Evolutionary conservation across 2,329 filamentous ascomycete genomes (phyloP).

Genomic region (Akanthomyces lecanii): DNA sequence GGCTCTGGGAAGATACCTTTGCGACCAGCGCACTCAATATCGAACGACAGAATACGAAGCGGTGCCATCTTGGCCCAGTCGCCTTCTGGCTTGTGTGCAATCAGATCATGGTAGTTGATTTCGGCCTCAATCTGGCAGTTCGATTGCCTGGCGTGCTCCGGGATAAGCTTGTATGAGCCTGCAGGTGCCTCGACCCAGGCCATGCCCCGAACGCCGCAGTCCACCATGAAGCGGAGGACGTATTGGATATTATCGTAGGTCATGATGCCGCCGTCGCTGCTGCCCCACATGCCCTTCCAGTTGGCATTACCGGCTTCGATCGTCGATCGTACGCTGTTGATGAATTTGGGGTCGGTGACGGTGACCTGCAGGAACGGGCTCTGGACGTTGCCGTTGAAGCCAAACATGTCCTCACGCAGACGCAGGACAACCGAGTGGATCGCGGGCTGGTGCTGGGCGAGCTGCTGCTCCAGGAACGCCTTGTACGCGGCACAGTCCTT

Average conservation of each 20-base stretch:
- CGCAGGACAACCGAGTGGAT: constrained; percentile 80
- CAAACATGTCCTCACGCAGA: constrained; percentile 86
- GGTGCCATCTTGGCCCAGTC: constrained; percentile 99
- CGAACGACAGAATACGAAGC: constrained; percentile 86
- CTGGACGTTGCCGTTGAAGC: constrained; percentile 89
- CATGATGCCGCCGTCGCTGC: constrained; percentile 63
- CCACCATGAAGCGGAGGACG: constrained; percentile 94
- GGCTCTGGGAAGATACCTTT: constrained; percentile 97
- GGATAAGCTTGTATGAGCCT: constrained; percentile 67
- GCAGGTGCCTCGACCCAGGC: constrained; percentile 89
- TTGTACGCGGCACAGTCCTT: constrained; percentile 76
- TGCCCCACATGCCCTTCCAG: constrained; percentile 87
- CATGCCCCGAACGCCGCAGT: constrained; percentile 92
- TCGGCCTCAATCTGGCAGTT: constrained; percentile 95
- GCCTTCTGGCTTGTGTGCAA: constrained; percentile 82
- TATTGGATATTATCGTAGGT: constrained; percentile 98
- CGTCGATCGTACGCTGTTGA: constrained; percentile 67
- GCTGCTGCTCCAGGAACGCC: constrained; percentile 71
- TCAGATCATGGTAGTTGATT: constrained; percentile 75
- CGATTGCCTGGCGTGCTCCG: constrained; percentile 66
- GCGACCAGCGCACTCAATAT: constrained; percentile 96
- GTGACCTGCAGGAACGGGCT: constrained; percentile 92
- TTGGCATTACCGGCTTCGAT: constrained; percentile 77
- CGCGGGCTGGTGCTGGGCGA: constrained; percentile 67
- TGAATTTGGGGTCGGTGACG: constrained; percentile 82